Percentiles rank a stretch among this genome's conserved stretches.
These are phyloP conservation scores for Mycena venus DNA, from an alignment of 768 basidiomycete genomes.

Conservation along the genomic window DNA sequence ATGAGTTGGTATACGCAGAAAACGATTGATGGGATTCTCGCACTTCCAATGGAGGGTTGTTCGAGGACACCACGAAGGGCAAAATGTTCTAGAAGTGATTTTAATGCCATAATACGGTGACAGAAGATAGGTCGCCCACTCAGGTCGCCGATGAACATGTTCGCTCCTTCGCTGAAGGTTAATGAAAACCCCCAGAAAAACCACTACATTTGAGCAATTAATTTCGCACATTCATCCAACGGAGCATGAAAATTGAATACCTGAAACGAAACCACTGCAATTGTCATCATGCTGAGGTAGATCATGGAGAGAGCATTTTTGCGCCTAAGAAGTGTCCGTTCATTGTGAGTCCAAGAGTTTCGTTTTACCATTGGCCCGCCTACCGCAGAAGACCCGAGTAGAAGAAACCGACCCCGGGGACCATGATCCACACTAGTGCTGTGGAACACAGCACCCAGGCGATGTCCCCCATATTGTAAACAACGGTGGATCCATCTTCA, in stretches of 20 bases:
- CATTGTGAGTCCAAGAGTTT: not conserved
- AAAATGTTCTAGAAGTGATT: conserved; percentile 73
- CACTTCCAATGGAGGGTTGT: conserved; percentile 80
- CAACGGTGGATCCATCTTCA: conserved; percentile 43
- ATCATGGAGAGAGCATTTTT: conserved; percentile 98
- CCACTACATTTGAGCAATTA: conserved; percentile 66
- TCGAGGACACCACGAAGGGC: conserved; percentile 84
- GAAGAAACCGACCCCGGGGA: conserved; percentile 88
- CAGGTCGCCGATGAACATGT: conserved; percentile 86
- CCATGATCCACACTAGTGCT: conserved; percentile 89
- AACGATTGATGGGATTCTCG: conserved; percentile 77
- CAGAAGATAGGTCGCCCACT: conserved; percentile 43
- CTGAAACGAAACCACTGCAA: conserved; percentile 90
- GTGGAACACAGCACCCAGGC: conserved; percentile 76
- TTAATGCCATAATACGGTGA: not conserved
- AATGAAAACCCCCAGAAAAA: conserved; percentile 98
- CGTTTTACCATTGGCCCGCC: not conserved
- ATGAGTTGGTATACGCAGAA: conserved; percentile 91
- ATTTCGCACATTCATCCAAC: not conserved
- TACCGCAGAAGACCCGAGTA: conserved; percentile 89
- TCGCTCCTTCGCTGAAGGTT: conserved; percentile 85
- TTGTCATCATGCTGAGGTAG: conserved; percentile 80
- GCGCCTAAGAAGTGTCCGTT: conserved; percentile 46
- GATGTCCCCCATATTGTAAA: conserved; percentile 66
- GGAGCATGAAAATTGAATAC: conserved; percentile 60